Conservation (phyloP, 495 filamentous ascomycete genomes). For the Podospora pseudoanserina region DNA sequence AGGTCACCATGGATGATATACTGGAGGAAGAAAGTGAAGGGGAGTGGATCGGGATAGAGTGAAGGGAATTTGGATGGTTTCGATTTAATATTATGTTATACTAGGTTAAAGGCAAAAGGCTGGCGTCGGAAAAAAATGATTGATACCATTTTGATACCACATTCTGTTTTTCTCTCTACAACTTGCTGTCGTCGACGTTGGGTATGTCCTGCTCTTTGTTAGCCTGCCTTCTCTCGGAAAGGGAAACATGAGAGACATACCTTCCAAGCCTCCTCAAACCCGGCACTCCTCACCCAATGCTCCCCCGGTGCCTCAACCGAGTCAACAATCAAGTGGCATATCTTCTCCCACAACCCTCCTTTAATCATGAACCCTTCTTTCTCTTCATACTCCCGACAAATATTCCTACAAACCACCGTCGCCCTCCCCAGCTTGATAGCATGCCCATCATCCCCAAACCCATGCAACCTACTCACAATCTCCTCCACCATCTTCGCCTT, state of each 20-base stretch:
- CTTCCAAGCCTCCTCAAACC: conserved; percentile 59
- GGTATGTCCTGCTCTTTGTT: conserved; percentile 17
- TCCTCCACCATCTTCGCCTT: conserved; percentile 18
- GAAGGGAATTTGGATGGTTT: conserved; percentile 7
- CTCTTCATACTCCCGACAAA: conserved; percentile 32
- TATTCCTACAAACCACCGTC: conserved; percentile 43
- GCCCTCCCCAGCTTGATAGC: conserved; percentile 68
- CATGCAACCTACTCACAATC: conserved; percentile 53
- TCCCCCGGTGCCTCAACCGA: conserved; percentile 44
- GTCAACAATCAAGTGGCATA: conserved; percentile 63
- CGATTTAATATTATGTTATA: conserved; percentile 7
- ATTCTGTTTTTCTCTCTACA: not conserved
- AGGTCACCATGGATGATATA: conserved; percentile 29
- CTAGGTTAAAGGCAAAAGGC: conserved; percentile 1
- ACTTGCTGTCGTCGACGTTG: conserved; percentile 5
- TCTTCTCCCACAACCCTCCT: conserved; percentile 63
- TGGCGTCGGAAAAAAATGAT: conserved; percentile 18
- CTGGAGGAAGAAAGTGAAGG: conserved; percentile 41
- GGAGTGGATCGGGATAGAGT: conserved; percentile 56
- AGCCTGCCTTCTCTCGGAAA: not conserved
- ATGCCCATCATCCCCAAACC: conserved; percentile 73
- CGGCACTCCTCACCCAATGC: conserved; percentile 54
- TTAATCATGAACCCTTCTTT: conserved; percentile 53
- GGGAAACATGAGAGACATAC: conserved; percentile 12
- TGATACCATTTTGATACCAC: conserved; percentile 24